A percentile compares a stretch with the other conserved stretches of the same genome.
Evolutionary conservation across 1,284 basidiomycete genomes (phyloP).

Genomic region (Austroboletus sp.): DNA sequence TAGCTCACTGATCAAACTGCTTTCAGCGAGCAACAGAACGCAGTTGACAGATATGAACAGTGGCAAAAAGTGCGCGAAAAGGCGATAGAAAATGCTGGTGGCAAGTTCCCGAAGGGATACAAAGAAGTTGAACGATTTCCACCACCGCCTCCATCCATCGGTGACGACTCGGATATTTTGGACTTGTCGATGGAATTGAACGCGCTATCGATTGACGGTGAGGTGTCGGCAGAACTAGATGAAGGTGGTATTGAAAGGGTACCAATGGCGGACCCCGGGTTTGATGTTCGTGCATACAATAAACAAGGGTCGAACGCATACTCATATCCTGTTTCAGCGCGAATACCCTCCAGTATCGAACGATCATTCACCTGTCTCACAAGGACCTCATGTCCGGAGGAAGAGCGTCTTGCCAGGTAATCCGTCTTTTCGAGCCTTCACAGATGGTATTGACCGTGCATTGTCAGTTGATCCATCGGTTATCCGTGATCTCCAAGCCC

Average conservation of each 20-base stretch:
- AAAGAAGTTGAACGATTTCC: constrained; percentile 59
- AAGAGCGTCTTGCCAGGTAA: constrained; percentile 81
- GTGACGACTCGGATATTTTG: constrained; percentile 76
- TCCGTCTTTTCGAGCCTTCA: background rate
- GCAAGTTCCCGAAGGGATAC: constrained; percentile 61
- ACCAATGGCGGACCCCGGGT: constrained; percentile 81
- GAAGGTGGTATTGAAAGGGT: constrained; percentile 80
- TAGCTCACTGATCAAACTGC: constrained; percentile 9
- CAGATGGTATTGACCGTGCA: constrained; percentile 9
- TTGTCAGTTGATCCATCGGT: constrained; percentile 77
- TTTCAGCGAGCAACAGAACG: constrained; percentile 74
- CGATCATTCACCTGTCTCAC: constrained; percentile 48
- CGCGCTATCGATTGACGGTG: constrained; percentile 73
- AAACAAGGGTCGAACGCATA: constrained; percentile 15
- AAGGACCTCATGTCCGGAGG: constrained; percentile 68
- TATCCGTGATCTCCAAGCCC: constrained; percentile 79
- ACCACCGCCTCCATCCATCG: constrained; percentile 68
- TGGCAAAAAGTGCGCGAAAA: constrained; percentile 76
- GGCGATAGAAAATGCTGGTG: constrained; percentile 65
- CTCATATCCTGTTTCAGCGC: constrained; percentile 37
- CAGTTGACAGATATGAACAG: constrained; percentile 71
- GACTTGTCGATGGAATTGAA: constrained; percentile 84
- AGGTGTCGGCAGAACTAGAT: constrained; percentile 67
- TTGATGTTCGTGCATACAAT: constrained; percentile 59
- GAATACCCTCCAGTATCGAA: constrained; percentile 55